Conservation (phyloP, 2,329 filamentous ascomycete genomes). For the Triangularia verruculosa region DNA sequence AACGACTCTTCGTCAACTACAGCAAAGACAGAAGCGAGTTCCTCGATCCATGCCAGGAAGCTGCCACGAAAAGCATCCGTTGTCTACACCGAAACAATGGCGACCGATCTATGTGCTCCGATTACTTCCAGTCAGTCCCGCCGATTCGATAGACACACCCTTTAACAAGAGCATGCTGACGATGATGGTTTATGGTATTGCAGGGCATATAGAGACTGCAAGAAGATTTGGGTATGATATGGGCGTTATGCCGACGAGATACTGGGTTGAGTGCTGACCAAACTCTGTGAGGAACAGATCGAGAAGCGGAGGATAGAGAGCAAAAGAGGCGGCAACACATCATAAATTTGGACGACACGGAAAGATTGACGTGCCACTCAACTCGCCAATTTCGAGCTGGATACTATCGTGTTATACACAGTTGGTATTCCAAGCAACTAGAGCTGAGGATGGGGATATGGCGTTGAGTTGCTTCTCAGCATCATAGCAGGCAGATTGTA, state of each 20-base stretch:
- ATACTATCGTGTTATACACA: neutral
- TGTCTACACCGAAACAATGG: slow-evolving; percentile 87
- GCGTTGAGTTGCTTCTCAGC: neutral
- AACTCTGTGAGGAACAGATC: slow-evolving; percentile 22
- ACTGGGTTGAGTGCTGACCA: neutral
- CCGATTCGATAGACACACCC: neutral
- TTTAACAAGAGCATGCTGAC: slow-evolving; percentile 11
- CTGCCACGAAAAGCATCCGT: slow-evolving; percentile 77
- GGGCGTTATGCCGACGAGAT: neutral
- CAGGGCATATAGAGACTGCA: slow-evolving; percentile 91
- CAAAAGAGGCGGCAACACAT: slow-evolving; percentile 19
- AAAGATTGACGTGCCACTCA: neutral
- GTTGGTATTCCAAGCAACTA: neutral
- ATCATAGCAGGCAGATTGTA: neutral
- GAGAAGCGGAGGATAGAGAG: slow-evolving; percentile 31
- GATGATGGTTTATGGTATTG: neutral
- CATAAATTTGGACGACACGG: neutral
- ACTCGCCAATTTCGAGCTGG: neutral
- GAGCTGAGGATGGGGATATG: neutral
- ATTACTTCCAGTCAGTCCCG: slow-evolving; percentile 84
- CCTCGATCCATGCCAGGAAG: slow-evolving; percentile 93
- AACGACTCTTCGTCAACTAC: slow-evolving; percentile 13
- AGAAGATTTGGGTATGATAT: slow-evolving; percentile 78
- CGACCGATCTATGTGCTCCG: slow-evolving; percentile 83
- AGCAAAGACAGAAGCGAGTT: slow-evolving; percentile 89